Evolutionary conservation across 2,329 filamentous ascomycete species (phyloP).

Genomic region (Cladorrhinum sp.): DNA sequence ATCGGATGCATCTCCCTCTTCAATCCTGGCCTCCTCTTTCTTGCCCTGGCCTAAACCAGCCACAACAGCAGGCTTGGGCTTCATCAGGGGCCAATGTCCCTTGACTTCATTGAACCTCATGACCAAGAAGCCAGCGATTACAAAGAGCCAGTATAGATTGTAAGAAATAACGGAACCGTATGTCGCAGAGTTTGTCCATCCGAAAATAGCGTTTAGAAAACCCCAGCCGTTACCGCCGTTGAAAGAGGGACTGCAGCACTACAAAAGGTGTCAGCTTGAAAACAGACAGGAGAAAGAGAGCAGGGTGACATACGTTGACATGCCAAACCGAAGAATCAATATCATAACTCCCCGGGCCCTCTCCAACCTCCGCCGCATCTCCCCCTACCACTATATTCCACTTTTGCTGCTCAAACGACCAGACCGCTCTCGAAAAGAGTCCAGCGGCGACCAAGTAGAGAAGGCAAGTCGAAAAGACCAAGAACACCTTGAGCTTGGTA

Average conservation of each 20-base stretch:
- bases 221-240: conserved; percentile 80
- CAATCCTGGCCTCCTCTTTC: not conserved
- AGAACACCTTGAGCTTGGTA: conserved; percentile 61
- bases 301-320: conserved; percentile 68
- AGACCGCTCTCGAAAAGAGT: conserved; percentile 72
- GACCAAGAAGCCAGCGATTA: conserved; percentile 61
- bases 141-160: conserved; percentile 79
- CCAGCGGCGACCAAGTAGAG: conserved; percentile 79
- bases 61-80: conserved; percentile 18
- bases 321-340: conserved; percentile 77
- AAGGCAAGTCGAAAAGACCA: conserved; percentile 74
- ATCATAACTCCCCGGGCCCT: conserved; percentile 73
- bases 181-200: conserved; percentile 86
- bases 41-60: not conserved
- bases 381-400: conserved; percentile 62
- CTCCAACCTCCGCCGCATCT: conserved; percentile 46
- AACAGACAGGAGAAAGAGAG: not conserved
- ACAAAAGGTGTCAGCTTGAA: conserved; percentile 10
- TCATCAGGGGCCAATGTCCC: conserved; percentile 48
- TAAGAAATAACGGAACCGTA: conserved; percentile 85
- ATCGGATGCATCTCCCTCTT: not conserved
- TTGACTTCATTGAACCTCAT: conserved; percentile 66
- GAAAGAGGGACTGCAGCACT: conserved; percentile 74
- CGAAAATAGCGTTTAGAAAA: conserved; percentile 80
- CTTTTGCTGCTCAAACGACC: conserved; percentile 64